These are phyloP conservation scores for Smallanthus sonchifolius DNA, from an alignment of 129 eudicot genomes.

Conservation along the genomic window DNA sequence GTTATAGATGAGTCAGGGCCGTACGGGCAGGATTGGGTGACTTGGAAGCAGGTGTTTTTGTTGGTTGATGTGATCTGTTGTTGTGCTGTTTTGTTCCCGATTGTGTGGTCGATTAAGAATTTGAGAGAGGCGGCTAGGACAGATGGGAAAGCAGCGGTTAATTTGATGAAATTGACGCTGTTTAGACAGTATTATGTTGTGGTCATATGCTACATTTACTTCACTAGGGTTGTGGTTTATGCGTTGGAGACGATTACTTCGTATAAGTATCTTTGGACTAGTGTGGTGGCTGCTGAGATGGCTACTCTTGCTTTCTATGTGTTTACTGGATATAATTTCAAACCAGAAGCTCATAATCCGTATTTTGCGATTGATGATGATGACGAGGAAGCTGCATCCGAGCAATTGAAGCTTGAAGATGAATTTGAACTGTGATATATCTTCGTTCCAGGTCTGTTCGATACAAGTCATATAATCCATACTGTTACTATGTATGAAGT, in stretches of 20 bases:
- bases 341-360: constrained; percentile 70
- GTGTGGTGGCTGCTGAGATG: constrained; percentile 63
- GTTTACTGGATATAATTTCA: constrained; percentile 63
- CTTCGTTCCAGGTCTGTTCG: constrained; percentile 22
- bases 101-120: constrained; percentile 84
- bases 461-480: constrained; percentile 12
- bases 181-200: constrained; percentile 74
- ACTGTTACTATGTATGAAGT: constrained; percentile 23
- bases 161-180: constrained; percentile 68
- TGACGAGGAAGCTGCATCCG: constrained; percentile 86
- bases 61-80: constrained; percentile 78
- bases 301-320: constrained; percentile 78
- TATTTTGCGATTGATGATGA: constrained; percentile 80
- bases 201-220: constrained; percentile 79
- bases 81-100: constrained; percentile 78
- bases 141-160: constrained; percentile 86
- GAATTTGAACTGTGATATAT: constrained; percentile 62
- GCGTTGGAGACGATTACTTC: constrained; percentile 68
- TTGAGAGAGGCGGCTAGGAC: constrained; percentile 72
- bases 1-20: constrained; percentile 73
- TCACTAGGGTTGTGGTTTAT: constrained; percentile 73
- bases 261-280: constrained; percentile 66
- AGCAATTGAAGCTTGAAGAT: constrained; percentile 70
- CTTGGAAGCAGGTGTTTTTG: constrained; percentile 78
- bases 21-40: constrained; percentile 56